These are phyloP conservation scores for Pistacia atlantica DNA, from an alignment of 345 rosid genomes.

Conservation along the genomic window DNA sequence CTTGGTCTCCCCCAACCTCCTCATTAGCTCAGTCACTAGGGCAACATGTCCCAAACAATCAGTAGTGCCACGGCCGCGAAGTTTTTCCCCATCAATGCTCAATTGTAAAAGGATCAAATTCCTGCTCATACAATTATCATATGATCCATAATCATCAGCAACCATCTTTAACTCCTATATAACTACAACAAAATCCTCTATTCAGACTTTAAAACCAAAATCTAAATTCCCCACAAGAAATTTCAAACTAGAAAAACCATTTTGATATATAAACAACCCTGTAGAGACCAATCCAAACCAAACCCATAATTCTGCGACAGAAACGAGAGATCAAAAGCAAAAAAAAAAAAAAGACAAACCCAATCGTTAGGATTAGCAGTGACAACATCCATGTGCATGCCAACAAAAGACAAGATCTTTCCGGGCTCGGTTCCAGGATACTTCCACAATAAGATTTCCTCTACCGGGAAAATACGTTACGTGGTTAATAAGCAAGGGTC, in stretches of 20 bases:
- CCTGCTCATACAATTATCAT: conserved; percentile 46
- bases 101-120: conserved; percentile 88
- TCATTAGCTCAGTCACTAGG: conserved; percentile 89
- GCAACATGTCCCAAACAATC: conserved; percentile 99
- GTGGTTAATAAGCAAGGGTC: conserved; percentile 77
- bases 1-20: conserved; percentile 73
- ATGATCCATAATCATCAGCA: not conserved
- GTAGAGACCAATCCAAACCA: no score
- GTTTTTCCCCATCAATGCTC: conserved; percentile 88
- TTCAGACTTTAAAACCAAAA: not conserved
- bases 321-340: no score
- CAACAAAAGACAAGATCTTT: conserved; percentile 90
- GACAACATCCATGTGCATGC: conserved; percentile 99
- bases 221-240: not conserved
- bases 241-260: not conserved
- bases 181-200: no score
- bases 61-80: conserved; percentile 93
- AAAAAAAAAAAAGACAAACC: conserved; percentile 42
- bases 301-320: no score
- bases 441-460: conserved; percentile 95
- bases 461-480: conserved; percentile 69
- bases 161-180: not conserved
- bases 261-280: no score
- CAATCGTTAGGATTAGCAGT: conserved; percentile 92
- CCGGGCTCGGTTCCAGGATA: conserved; percentile 92